Percentiles rank a stretch among this genome's conserved stretches.
Conservation (phyloP, 2,329 filamentous ascomycete species). For the Cryphonectria nitschkei region DNA sequence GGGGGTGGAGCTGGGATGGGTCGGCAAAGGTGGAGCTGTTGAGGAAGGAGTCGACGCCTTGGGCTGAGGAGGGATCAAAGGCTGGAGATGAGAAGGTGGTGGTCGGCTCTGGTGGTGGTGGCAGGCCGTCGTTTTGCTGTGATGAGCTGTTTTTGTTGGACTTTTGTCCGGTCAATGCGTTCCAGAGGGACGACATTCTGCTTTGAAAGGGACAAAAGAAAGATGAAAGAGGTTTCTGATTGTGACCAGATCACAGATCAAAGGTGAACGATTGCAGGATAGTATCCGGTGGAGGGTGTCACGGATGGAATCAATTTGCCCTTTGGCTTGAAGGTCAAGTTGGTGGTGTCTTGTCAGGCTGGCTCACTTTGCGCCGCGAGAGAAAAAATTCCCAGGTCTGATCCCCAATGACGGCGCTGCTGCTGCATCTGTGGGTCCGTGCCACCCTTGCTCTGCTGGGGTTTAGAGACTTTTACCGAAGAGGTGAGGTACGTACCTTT, state of each 20-base stretch:
- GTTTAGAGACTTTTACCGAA: neutral
- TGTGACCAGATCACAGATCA: conserved; percentile 5
- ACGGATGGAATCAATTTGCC: conserved; percentile 10
- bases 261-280: neutral
- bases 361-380: conserved; percentile 16
- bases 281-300: conserved; percentile 11
- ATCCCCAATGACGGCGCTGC: conserved; percentile 27
- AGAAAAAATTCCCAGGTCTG: conserved; percentile 29
- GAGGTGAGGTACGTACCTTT: conserved; percentile 21
- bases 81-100: conserved; percentile 56
- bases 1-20: conserved; percentile 85
- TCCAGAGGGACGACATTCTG: conserved; percentile 63
- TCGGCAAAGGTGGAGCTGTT: conserved; percentile 78
- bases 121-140: conserved; percentile 46
- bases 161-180: conserved; percentile 64
- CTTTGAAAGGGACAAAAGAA: conserved; percentile 21
- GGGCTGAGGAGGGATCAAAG: conserved; percentile 73
- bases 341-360: conserved; percentile 15
- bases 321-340: conserved; percentile 9
- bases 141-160: conserved; percentile 43
- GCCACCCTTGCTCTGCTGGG: conserved; percentile 14
- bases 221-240: conserved; percentile 7
- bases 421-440: conserved; percentile 24
- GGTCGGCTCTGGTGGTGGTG: conserved; percentile 53
- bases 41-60: conserved; percentile 87